Base-by-base conservation (phyloP, 1,139 yeast species). In the Torulaspora pretoriensis region DNA sequence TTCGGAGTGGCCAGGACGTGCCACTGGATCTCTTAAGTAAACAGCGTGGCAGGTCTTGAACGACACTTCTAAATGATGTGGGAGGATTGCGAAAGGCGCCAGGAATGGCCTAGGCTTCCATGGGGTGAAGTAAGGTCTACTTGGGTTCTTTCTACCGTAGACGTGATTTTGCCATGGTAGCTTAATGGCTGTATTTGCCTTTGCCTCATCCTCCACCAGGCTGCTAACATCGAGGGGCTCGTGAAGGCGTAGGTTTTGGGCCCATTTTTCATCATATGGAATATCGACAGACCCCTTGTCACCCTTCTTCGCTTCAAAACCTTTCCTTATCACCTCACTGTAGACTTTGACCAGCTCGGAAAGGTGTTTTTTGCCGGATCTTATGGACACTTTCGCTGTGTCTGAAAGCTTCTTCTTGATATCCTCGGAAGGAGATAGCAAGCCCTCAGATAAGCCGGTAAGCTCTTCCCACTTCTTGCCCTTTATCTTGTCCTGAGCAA, bases 1-100 rank as follows among this genome's bases (percentile, higher is more conserved):
- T 71, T 92, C 98, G 25, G 97, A 86, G 61, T 86, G 90, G 40
- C 96, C 97, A 9, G 97, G 97, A 67, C 97, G 80, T 9, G 97
- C 96, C 46, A 92, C 90, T 12, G 98, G 98, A 65, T 92, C 96
- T 69, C 97, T 83, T 67, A 92, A 72, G 68, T 92, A 92, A 25
- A 92, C 83, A 8, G 97, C 97, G 67, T 90, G 96, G 65, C 97
- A 90, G 7, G 97, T 88, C 51, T 78, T 77, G 67, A 87, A 90
- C 16, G 95, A 85, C 31, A 94, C 73, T 68, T 92, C 98, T 49
- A 92, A 73, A 67, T 92, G 97, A 50, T 86, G 82, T 24, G 98
- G 98, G 56, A 88, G 76, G 49, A 92, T 77, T 12, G 97, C 94
- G 68, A 90, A 88, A 38, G 96, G 94, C 4, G 96, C 90, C 53